Percentiles rank a stretch among this genome's conserved stretches.
These are phyloP conservation scores for Tarenaya hassleriana DNA, from an alignment of 345 rosid species.

Conservation along the genomic window DNA sequence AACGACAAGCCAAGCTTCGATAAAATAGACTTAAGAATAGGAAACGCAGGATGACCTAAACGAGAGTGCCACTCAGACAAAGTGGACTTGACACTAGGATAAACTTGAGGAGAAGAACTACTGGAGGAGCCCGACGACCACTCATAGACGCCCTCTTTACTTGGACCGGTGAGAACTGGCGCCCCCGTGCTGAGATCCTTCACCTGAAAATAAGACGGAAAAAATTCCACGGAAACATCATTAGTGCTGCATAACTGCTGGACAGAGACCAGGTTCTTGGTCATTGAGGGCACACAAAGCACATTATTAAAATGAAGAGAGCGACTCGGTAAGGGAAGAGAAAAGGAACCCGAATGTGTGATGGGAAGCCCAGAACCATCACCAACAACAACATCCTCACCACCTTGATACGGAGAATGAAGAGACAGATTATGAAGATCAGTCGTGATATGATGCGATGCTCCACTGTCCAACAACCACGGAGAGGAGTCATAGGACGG, in stretches of 20 bases:
- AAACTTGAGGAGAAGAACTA: background rate
- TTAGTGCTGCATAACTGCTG: background rate
- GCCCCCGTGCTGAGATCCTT: constrained; percentile 4
- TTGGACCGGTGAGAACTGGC: background rate
- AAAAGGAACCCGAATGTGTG: background rate
- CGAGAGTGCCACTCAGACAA: background rate
- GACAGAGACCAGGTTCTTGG: constrained; percentile 8
- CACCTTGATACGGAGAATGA: no score
- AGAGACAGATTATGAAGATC: background rate
- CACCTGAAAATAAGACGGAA: background rate
- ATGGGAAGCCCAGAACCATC: background rate
- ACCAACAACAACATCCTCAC: no score
- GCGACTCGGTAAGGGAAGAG: background rate
- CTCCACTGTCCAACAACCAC: background rate
- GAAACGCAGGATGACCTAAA: background rate
- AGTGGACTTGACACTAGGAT: no score
- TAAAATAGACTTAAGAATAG: background rate
- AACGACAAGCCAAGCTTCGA: background rate
- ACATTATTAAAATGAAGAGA: constrained; percentile 1
- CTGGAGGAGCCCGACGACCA: background rate
- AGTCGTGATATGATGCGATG: background rate
- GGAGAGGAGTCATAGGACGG: no score
- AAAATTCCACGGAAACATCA: constrained; percentile 8
- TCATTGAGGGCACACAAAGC: background rate
- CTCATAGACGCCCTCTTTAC: background rate